phyloP scores from a whole-genome alignment of 2,329 filamentous ascomycete genomes.

The Ceratocystis lukuohia region DNA sequence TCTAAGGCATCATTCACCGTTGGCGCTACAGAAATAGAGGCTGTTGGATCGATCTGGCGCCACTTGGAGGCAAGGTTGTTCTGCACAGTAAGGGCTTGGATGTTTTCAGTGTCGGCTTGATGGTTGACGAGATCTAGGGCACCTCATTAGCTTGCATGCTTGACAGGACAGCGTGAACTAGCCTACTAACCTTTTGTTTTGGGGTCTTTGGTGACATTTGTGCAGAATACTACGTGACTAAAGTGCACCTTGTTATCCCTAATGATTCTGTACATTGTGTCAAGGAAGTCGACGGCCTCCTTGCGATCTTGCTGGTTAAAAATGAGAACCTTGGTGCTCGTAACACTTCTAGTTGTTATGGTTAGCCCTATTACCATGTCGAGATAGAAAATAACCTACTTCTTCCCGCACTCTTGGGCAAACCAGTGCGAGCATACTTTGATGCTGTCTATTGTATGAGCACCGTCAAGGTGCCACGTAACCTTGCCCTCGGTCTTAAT shows the following conservation, averaged over 20 bases:
- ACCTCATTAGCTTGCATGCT: background rate
- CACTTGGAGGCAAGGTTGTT: slow-evolving; percentile 40
- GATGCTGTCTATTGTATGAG: slow-evolving; percentile 84
- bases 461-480: slow-evolving; percentile 82
- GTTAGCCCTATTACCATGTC: background rate
- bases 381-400: slow-evolving; percentile 21
- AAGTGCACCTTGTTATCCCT: slow-evolving; percentile 35
- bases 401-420: slow-evolving; percentile 34
- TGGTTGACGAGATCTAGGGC: slow-evolving; percentile 41
- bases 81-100: slow-evolving; percentile 40
- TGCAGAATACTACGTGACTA: slow-evolving; percentile 68
- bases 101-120: slow-evolving; percentile 38
- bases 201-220: slow-evolving; percentile 40
- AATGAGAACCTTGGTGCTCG: slow-evolving; percentile 46
- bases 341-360: slow-evolving; percentile 20
- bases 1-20: slow-evolving; percentile 44
- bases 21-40: slow-evolving; percentile 35
- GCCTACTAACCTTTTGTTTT: slow-evolving; percentile 31
- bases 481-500: slow-evolving; percentile 35
- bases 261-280: slow-evolving; percentile 31
- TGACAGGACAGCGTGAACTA: background rate
- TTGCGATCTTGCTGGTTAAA: slow-evolving; percentile 71
- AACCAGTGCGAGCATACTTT: slow-evolving; percentile 76
- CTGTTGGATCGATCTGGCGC: slow-evolving; percentile 34
- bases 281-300: slow-evolving; percentile 41